Evolutionary conservation across 352 stramenopile genomes (phyloP).

Genomic region (Globisporangium apiculatum): DNA sequence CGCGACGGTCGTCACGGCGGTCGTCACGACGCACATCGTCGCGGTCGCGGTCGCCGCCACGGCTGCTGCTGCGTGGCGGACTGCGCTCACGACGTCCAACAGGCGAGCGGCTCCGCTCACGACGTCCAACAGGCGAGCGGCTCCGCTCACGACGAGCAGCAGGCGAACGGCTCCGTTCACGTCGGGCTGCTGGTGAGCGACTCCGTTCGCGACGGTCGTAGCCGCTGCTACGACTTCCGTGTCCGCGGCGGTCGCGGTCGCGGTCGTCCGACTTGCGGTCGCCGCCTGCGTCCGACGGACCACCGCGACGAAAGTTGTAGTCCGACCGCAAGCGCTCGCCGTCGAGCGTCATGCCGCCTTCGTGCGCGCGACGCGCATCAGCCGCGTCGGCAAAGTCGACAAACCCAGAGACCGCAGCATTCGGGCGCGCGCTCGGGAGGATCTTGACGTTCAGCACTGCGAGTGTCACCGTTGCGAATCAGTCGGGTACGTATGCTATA

Average conservation of each 20-base stretch:
- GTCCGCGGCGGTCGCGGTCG: neutral
- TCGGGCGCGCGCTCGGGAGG: conserved; percentile 32
- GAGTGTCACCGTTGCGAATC: neutral
- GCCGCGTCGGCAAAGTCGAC: conserved; percentile 43
- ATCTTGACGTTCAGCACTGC: conserved; percentile 59
- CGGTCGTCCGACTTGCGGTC: neutral
- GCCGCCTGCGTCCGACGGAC: neutral
- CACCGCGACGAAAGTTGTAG: conserved; percentile 38
- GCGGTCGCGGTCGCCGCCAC: conserved; percentile 1
- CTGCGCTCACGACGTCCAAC: conserved; percentile 2
- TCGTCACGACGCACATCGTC: too few species aligned
- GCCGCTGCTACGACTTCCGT: neutral
- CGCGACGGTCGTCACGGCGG: neutral
- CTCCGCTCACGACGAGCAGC: conserved; percentile 9
- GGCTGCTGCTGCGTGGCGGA: conserved; percentile 1
- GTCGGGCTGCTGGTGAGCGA: neutral
- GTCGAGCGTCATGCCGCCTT: conserved; percentile 30
- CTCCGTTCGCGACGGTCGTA: conserved; percentile 9
- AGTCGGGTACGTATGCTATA: neutral
- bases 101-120: conserved; percentile 8
- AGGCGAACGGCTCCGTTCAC: neutral
- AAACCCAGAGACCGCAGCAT: conserved; percentile 55
- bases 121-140: conserved; percentile 4
- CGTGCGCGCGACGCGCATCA: conserved; percentile 36
- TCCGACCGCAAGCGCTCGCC: conserved; percentile 37